phyloP scores from a whole-genome alignment of 352 stramenopile genomes.

The Phytophthora capsici region DNA sequence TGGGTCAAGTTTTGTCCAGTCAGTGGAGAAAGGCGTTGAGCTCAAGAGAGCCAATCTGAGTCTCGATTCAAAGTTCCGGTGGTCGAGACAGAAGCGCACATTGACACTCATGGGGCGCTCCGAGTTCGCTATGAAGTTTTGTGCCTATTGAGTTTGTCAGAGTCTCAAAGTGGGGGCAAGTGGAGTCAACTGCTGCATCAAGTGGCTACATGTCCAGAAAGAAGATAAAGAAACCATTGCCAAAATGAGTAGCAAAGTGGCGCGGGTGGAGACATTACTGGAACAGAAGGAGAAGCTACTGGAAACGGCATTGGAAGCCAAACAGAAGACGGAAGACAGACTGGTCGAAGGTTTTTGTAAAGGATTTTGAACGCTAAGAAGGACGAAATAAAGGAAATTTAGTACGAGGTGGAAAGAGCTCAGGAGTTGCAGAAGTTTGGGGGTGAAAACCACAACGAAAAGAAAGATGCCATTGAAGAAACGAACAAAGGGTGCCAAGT shows the following conservation, averaged over 20 bases:
- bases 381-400: constrained; percentile 56
- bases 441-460: constrained; percentile 2
- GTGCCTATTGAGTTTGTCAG: constrained; percentile 39
- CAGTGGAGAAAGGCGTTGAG: constrained; percentile 34
- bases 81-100: constrained; percentile 34
- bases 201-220: constrained; percentile 25
- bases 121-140: constrained; percentile 67
- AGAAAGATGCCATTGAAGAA: constrained; percentile 16
- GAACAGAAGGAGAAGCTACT: constrained; percentile 54
- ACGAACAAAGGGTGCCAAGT: constrained; percentile 36
- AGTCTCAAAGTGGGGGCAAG: constrained; percentile 7
- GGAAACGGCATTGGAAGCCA: constrained; percentile 45
- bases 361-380: constrained; percentile 71
- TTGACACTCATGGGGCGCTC: constrained; percentile 63
- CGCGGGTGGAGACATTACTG: constrained; percentile 43
- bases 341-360: constrained; percentile 54
- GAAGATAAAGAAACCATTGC: constrained; percentile 12
- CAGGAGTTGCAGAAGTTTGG: constrained; percentile 2
- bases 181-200: constrained; percentile 43
- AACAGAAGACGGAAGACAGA: constrained; percentile 52
- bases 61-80: constrained; percentile 51
- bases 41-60: background rate
- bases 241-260: constrained; percentile 29
- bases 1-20: constrained; percentile 36
- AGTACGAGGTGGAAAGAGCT: constrained; percentile 36